Conservation (phyloP, 2,329 filamentous ascomycete species). For the Colletotrichum sidae region DNA sequence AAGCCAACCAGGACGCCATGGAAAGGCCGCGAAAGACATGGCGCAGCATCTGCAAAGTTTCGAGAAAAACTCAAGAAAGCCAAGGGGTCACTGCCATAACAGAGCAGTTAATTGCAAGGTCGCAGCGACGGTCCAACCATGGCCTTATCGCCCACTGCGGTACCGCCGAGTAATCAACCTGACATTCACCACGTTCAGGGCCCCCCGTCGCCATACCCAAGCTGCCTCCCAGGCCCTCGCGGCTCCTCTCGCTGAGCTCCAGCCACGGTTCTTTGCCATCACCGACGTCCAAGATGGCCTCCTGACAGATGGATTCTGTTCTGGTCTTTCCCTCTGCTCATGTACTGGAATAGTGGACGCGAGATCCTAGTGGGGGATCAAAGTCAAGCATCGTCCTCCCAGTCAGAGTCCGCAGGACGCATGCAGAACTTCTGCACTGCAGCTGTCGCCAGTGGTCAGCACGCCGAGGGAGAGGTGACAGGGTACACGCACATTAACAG, state of each 20-base stretch:
- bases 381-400: slow-evolving; percentile 1
- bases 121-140: slow-evolving; percentile 13
- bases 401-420: not conserved
- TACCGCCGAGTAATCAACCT: slow-evolving; percentile 21
- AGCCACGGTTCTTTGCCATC: not conserved
- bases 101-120: slow-evolving; percentile 25
- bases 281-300: not conserved
- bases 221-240: slow-evolving; percentile 5
- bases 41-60: not conserved
- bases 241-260: slow-evolving; percentile 2
- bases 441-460: too few relatives aligned
- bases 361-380: slow-evolving; percentile 18
- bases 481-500: too few relatives aligned
- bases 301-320: too few relatives aligned
- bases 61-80: too few relatives aligned
- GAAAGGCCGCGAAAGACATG: too few relatives aligned
- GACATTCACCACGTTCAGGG: slow-evolving; percentile 20
- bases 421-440: too few relatives aligned
- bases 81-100: not conserved
- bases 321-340: too few relatives aligned
- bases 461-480: too few relatives aligned
- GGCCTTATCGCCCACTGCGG: slow-evolving; percentile 25
- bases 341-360: slow-evolving; percentile 11
- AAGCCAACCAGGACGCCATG: too few relatives aligned
- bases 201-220: slow-evolving; percentile 8